Evolutionary conservation across 2,329 filamentous ascomycete genomes (phyloP).

Genomic region (Nemania bipapillata): DNA sequence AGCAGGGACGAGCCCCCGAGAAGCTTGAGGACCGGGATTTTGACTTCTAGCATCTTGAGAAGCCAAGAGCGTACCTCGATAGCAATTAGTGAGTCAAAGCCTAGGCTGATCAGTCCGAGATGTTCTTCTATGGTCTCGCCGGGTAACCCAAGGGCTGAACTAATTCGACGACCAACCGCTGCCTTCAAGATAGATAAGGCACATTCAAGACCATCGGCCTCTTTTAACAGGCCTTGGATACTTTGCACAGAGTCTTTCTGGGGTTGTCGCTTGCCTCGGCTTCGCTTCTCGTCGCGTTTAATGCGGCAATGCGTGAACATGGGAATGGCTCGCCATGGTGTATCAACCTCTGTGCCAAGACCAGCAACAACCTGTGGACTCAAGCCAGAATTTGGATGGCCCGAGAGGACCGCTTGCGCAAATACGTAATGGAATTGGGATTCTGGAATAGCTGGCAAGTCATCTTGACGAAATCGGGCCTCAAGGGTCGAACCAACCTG

Average conservation of each 20-base stretch:
- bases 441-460: not conserved
- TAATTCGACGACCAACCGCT: not conserved
- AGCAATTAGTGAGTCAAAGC: conserved; percentile 13
- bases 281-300: too few species aligned
- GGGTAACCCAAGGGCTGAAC: not conserved
- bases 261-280: too few species aligned
- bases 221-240: not conserved
- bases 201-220: not conserved
- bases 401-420: conserved; percentile 6
- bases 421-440: conserved; percentile 12
- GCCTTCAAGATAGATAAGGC: not conserved
- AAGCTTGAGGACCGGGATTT: conserved; percentile 5
- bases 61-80: conserved; percentile 13
- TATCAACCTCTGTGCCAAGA: not conserved
- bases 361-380: not conserved
- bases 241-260: not conserved
- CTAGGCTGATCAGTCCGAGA: not conserved
- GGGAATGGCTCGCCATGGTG: not conserved
- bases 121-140: not conserved
- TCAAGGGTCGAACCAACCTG: too few species aligned
- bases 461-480: too few species aligned
- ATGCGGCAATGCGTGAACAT: not conserved
- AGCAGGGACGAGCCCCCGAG: not conserved
- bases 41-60: conserved; percentile 6
- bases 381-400: not conserved